These are phyloP conservation scores for Laburnicola sp. DNA, from an alignment of 2,329 filamentous ascomycete species.

Conservation along the genomic window DNA sequence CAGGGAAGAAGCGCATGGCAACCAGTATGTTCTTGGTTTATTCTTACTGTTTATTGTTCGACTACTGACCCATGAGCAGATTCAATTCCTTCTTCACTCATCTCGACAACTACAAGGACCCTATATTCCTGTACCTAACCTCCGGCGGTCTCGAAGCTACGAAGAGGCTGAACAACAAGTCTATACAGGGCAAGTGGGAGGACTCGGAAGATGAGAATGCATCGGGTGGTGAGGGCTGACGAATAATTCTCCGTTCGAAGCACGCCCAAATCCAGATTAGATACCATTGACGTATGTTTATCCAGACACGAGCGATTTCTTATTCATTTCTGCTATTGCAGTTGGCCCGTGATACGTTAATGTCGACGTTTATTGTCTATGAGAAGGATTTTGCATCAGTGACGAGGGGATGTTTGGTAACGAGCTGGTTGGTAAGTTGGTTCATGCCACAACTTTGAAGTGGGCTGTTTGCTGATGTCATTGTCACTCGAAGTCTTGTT, in stretches of 20 bases:
- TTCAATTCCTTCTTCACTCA: slow-evolving; percentile 56
- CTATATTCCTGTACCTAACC: slow-evolving; percentile 54
- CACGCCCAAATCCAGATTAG: not conserved
- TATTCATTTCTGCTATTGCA: too few species aligned
- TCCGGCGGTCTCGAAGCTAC: slow-evolving; percentile 53
- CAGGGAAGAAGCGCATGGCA: slow-evolving; percentile 81
- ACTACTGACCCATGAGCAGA: slow-evolving; percentile 28
- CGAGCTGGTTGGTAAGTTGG: too few species aligned
- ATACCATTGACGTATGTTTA: not conserved
- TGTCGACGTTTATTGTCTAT: too few species aligned
- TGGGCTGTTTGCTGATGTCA: too few species aligned
- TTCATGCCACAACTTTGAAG: too few species aligned
- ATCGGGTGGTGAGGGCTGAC: slow-evolving; percentile 39
- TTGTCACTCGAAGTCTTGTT: too few species aligned
- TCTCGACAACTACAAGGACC: slow-evolving; percentile 55
- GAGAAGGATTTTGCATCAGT: too few species aligned
- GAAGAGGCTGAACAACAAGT: slow-evolving; percentile 38
- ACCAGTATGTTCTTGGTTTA: slow-evolving; percentile 65
- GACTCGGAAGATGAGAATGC: slow-evolving; percentile 43
- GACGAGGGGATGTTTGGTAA: too few species aligned
- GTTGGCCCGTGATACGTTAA: too few species aligned
- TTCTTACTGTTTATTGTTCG: not conserved
- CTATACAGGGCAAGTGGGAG: slow-evolving; percentile 30
- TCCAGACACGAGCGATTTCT: too few species aligned
- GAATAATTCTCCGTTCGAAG: not conserved